These are phyloP conservation scores for Aureobasidium zeae DNA, from an alignment of 2,329 filamentous ascomycete genomes.

Conservation along the genomic window DNA sequence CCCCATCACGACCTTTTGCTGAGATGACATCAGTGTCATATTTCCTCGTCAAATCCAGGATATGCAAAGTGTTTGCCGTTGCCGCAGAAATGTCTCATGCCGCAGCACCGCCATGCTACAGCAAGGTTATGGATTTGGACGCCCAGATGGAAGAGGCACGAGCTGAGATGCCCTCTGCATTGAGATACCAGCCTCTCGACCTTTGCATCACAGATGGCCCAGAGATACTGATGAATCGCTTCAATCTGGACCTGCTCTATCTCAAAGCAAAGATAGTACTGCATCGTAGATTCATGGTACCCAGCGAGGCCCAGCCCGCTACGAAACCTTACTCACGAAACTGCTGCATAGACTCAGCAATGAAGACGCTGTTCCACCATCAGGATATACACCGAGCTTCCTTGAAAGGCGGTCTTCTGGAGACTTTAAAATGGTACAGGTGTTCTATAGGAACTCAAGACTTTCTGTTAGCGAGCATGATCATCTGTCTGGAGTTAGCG, in stretches of 20 bases:
- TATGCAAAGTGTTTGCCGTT: slow-evolving; percentile 31
- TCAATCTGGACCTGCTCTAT: slow-evolving; percentile 44
- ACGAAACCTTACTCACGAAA: slow-evolving; percentile 35
- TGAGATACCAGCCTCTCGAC: slow-evolving; percentile 31
- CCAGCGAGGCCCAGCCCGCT: slow-evolving; percentile 17
- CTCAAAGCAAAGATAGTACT: slow-evolving; percentile 44
- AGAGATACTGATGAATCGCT: slow-evolving; percentile 43
- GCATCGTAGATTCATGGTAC: slow-evolving; percentile 44
- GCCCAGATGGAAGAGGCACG: slow-evolving; percentile 29
- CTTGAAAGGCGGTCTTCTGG: slow-evolving; percentile 35
- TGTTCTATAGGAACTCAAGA: slow-evolving; percentile 38
- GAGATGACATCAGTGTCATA: slow-evolving; percentile 31
- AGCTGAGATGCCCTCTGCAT: slow-evolving; percentile 27
- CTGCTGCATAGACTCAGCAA: slow-evolving; percentile 40
- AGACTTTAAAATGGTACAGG: slow-evolving; percentile 39
- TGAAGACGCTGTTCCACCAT: slow-evolving; percentile 41
- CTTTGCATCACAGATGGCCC: slow-evolving; percentile 41
- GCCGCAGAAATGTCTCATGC: slow-evolving; percentile 33
- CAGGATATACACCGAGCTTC: slow-evolving; percentile 42
- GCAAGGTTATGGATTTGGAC: slow-evolving; percentile 33
- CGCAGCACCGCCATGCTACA: slow-evolving; percentile 29
- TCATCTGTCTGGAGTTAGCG: slow-evolving; percentile 39
- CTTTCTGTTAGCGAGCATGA: slow-evolving; percentile 41
- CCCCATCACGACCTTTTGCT: slow-evolving; percentile 26
- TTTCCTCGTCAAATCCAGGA: slow-evolving; percentile 27